Percentiles rank a stretch among this genome's conserved stretches.
Evolutionary conservation across 306 rosid genomes (phyloP).

Genomic region (Vachellia collinsii): DNA sequence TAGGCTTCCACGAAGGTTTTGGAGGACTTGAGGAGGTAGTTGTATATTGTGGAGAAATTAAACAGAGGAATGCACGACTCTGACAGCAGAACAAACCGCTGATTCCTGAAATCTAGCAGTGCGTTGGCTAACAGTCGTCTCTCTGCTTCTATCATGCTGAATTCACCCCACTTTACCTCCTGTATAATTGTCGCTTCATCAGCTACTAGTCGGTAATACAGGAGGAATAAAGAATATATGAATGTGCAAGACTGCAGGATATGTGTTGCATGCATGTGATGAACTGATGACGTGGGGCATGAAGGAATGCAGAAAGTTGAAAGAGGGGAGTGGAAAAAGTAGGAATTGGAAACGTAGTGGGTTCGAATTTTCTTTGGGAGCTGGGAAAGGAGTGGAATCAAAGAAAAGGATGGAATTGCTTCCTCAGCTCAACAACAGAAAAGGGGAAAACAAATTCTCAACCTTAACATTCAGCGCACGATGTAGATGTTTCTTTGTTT

Average conservation of each 20-base stretch:
- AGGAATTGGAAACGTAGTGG: constrained; percentile 8
- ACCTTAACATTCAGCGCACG: neutral
- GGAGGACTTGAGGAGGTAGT: constrained; percentile 44
- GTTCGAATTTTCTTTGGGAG: constrained; percentile 29
- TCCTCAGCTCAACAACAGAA: constrained; percentile 10
- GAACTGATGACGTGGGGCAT: constrained; percentile 15
- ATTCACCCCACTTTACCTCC: constrained; percentile 70
- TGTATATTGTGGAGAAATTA: constrained; percentile 59
- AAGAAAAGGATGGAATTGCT: constrained; percentile 45
- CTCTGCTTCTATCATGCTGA: constrained; percentile 67
- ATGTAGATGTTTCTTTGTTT: neutral
- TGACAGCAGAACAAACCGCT: constrained; percentile 67
- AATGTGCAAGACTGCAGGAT: neutral
- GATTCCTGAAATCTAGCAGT: constrained; percentile 53
- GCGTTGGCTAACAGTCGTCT: constrained; percentile 69
- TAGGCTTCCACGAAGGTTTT: constrained; percentile 57
- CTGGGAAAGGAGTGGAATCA: constrained; percentile 51
- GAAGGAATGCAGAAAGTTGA: constrained; percentile 46
- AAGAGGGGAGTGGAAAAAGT: neutral
- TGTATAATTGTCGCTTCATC: constrained; percentile 13
- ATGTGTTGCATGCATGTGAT: constrained; percentile 9
- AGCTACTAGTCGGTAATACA: neutral
- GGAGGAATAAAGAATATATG: neutral
- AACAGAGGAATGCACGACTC: constrained; percentile 75
- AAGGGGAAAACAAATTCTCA: neutral